A percentile compares a stretch with the other conserved stretches of the same genome.
Evolutionary conservation across 345 rosid genomes (phyloP).

Genomic region (Dipteronia sinensis): DNA sequence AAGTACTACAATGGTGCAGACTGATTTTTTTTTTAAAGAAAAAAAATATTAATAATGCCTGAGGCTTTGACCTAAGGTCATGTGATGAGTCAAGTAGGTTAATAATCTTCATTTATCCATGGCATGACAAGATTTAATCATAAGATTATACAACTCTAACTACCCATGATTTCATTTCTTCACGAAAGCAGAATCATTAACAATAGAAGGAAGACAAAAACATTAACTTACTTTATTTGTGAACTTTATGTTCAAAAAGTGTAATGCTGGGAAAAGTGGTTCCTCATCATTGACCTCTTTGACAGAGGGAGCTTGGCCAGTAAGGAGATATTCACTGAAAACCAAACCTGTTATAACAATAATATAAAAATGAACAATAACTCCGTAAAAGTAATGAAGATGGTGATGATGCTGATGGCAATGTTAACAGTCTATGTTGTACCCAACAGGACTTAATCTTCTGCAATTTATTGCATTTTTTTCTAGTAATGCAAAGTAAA

Average conservation of each 20-base stretch:
- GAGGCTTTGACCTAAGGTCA: constrained; percentile 7
- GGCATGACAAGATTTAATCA: not conserved
- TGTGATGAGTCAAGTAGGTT: not conserved
- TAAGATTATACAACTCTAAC: not conserved
- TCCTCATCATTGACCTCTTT: constrained; percentile 96
- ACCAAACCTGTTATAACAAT: constrained; percentile 66
- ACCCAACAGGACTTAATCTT: too few species aligned
- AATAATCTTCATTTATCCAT: not conserved
- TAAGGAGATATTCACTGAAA: constrained; percentile 92
- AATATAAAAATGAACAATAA: not conserved
- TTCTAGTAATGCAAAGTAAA: too few species aligned
- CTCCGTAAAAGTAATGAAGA: not conserved
- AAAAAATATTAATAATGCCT: not conserved
- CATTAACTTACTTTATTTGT: constrained; percentile 37
- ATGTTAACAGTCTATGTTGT: not conserved
- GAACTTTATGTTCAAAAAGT: constrained; percentile 41
- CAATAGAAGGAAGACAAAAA: constrained; percentile 6
- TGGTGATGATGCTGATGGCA: not conserved
- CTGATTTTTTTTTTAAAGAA: too few species aligned
- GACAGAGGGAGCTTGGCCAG: constrained; percentile 87
- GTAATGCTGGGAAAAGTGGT: constrained; percentile 77
- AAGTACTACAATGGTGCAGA: too few species aligned
- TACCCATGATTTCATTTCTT: not conserved
- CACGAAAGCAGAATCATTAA: not conserved
- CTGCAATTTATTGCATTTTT: too few species aligned